Base-by-base conservation (phyloP, 140 eudicot genomes). In the Anethum foeniculum region DNA sequence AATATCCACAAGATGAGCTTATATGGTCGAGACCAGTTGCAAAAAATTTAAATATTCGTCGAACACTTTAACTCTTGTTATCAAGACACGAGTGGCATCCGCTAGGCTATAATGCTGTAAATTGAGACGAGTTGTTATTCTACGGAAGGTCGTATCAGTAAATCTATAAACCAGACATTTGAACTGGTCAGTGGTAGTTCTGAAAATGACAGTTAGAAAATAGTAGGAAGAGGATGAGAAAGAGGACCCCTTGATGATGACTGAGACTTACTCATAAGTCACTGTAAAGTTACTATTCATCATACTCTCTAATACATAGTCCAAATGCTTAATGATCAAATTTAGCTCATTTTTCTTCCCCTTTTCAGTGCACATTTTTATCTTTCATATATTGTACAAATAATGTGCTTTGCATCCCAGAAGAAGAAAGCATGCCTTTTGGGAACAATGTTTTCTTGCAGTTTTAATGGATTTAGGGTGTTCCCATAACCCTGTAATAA, bases 191-290 rank as follows among this genome's bases (percentile, higher is more conserved):
- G 71, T 77, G 39, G 23, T 75, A 75, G 79, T 77, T 78, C 48
- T 39, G 72, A 78, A 52, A 54, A 19, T 78, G 81, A 78, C 80
- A 52, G 72, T 77, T 38, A 77, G 54, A 56, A 36, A 77, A 77
- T 56, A 38, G 48, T 34, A 64, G 79, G 62, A 75, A 46, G 62
- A 75, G 64, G 64, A 10, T 41, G 41, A 75, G 62, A 16, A 30
- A 34, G 71, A 58, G 81, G 73, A 39, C 81, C 72, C 73, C 51
- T 78, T 56, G 72, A 78, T 78, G 56, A 52, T 54, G 69, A 56
- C 48, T 47, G 44, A 41, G 47, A 78, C 51, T 78, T 56, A 18
- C 81, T 78, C 81, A 78, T 58, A 19, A 78, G 81, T 78, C 81
- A 78, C 81, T 78, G 65, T 34, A 78, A 78, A 78, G 81, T 78